Conservation (phyloP, 148 eudicot genomes). For the Fagopyrum homotropicum region DNA sequence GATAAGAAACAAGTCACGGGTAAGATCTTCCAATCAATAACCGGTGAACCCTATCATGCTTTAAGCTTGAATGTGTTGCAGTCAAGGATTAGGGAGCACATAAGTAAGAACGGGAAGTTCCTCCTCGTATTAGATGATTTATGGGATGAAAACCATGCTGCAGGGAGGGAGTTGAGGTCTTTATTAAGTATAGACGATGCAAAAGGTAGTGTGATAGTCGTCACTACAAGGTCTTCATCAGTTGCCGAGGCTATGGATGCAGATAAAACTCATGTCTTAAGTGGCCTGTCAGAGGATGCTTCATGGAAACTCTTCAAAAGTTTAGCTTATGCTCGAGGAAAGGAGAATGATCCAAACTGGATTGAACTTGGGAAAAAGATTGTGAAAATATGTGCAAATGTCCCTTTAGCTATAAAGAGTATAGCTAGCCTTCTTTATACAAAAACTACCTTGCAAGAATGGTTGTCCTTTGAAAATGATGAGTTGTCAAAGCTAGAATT, state of each 20-base stretch:
- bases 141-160: neutral
- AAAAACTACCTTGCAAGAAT: conserved; percentile 7
- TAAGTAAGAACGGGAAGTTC: too few relatives aligned
- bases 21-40: neutral
- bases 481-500: conserved; percentile 11
- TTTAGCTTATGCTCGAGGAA: neutral
- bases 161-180: neutral
- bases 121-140: neutral
- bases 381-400: conserved; percentile 20
- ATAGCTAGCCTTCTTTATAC: conserved; percentile 16
- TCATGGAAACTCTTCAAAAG: conserved; percentile 22
- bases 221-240: neutral
- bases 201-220: neutral
- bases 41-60: too few relatives aligned
- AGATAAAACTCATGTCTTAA: neutral
- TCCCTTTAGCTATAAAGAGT: conserved; percentile 24
- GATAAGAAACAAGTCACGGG: neutral
- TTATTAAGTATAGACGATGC: neutral
- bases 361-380: conserved; percentile 18
- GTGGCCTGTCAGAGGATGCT: conserved; percentile 19
- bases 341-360: neutral
- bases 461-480: conserved; percentile 11
- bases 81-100: too few relatives aligned
- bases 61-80: neutral
- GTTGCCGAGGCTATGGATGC: neutral